Percentiles rank a stretch among this genome's conserved stretches.
Conservation (phyloP, 75 land plant species). For the Pinus tabuliformis region DNA sequence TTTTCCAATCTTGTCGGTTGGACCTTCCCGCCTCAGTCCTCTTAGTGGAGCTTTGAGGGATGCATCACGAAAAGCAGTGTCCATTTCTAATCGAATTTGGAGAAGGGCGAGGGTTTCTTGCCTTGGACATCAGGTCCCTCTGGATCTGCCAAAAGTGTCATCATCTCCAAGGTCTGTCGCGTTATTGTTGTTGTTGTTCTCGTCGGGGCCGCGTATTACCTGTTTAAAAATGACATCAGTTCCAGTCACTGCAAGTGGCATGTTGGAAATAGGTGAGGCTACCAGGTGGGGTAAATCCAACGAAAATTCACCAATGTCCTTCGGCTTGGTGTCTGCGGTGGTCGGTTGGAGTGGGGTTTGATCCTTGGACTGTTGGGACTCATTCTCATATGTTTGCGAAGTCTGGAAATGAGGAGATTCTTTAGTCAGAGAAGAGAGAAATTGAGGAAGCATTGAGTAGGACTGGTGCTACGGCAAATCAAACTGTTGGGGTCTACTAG, state of each 20-base stretch:
- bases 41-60: conserved; percentile 23
- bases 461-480: no score
- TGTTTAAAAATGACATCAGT: conserved; percentile 19
- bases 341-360: neutral
- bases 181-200: conserved; percentile 19
- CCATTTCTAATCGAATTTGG: conserved; percentile 23
- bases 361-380: conserved; percentile 15
- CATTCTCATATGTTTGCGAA: neutral
- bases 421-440: neutral
- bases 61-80: conserved; percentile 18
- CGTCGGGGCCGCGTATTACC: conserved; percentile 16
- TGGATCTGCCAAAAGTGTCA: conserved; percentile 6
- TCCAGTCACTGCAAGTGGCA: conserved; percentile 18
- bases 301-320: no score
- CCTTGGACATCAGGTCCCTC: conserved; percentile 15
- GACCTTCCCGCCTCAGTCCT: conserved; percentile 17
- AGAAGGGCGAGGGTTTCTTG: conserved; percentile 27
- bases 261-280: conserved; percentile 44
- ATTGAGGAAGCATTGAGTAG: neutral
- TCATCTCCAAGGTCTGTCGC: conserved; percentile 31
- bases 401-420: neutral
- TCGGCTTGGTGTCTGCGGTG: no score
- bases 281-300: conserved; percentile 10
- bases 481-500: neutral
- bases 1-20: conserved; percentile 19